phyloP scores from a whole-genome alignment of 371 early-diverging fungal species.

The Conidiobolus incongruus region DNA sequence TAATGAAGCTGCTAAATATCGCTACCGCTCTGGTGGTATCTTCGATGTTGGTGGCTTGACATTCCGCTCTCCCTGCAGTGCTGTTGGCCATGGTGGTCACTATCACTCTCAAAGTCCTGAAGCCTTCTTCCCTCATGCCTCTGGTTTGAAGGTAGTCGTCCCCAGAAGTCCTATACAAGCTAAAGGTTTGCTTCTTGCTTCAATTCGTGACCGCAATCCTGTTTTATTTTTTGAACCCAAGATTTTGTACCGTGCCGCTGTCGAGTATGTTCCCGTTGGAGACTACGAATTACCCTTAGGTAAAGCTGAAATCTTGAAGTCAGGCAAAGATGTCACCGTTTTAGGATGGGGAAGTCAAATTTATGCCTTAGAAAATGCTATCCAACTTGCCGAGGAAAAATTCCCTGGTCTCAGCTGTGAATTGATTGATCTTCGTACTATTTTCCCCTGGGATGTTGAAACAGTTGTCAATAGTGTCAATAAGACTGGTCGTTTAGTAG shows the following conservation, averaged over 20 bases:
- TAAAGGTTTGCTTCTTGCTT: slow-evolving; percentile 80
- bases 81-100: slow-evolving; percentile 94
- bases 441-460: slow-evolving; percentile 87
- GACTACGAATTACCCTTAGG: slow-evolving; percentile 83
- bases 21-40: slow-evolving; percentile 85
- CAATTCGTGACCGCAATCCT: slow-evolving; percentile 88
- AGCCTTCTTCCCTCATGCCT: slow-evolving; percentile 88
- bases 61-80: slow-evolving; percentile 77
- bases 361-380: slow-evolving; percentile 77
- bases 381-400: slow-evolving; percentile 64
- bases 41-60: slow-evolving; percentile 86
- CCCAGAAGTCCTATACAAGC: slow-evolving; percentile 91
- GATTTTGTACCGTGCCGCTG: slow-evolving; percentile 83
- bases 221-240: slow-evolving; percentile 94
- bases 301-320: slow-evolving; percentile 79
- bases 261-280: slow-evolving; percentile 85
- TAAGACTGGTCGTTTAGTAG: slow-evolving; percentile 83
- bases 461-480: slow-evolving; percentile 81
- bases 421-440: slow-evolving; percentile 82
- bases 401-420: slow-evolving; percentile 78
- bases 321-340: slow-evolving; percentile 78
- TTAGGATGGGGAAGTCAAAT: slow-evolving; percentile 90
- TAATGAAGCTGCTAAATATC: slow-evolving; percentile 96
- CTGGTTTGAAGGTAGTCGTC: slow-evolving; percentile 82
- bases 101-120: slow-evolving; percentile 95